phyloP scores from a whole-genome alignment of 73 alveolate genomes.

The Paramecium pentaurelia region DNA sequence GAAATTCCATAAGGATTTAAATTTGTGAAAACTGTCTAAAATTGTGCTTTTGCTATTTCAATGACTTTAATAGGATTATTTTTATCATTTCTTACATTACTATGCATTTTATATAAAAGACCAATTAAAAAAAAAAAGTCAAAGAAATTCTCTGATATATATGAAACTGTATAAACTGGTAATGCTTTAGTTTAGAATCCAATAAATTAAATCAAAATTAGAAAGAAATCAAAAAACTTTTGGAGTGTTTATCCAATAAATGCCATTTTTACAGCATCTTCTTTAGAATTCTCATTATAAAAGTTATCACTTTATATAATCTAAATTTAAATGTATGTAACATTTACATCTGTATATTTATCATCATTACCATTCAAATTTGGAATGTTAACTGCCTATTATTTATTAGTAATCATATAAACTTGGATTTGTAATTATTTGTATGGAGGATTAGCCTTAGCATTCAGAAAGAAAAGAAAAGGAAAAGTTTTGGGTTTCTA shows the following conservation, averaged over 20 bases:
- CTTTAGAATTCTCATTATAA: not conserved
- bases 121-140: not conserved
- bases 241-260: conserved; percentile 35
- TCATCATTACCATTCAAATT: not conserved
- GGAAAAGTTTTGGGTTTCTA: not conserved
- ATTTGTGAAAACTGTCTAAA: not conserved
- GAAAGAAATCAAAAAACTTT: not conserved
- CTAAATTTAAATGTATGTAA: not conserved
- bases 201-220: not conserved
- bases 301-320: not conserved
- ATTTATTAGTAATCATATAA: not conserved
- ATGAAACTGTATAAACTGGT: not conserved
- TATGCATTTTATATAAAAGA: not conserved
- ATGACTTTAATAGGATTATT: not conserved
- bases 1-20: not conserved
- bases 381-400: conserved; percentile 34
- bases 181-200: not conserved
- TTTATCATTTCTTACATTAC: not conserved
- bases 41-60: conserved; percentile 26
- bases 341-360: conserved; percentile 13
- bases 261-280: not conserved
- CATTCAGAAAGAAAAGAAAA: not conserved
- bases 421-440: not conserved
- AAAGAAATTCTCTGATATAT: not conserved
- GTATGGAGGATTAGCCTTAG: not conserved